Base-by-base conservation (phyloP, 2,329 filamentous ascomycete species). In the Byssochlamys sp. region DNA sequence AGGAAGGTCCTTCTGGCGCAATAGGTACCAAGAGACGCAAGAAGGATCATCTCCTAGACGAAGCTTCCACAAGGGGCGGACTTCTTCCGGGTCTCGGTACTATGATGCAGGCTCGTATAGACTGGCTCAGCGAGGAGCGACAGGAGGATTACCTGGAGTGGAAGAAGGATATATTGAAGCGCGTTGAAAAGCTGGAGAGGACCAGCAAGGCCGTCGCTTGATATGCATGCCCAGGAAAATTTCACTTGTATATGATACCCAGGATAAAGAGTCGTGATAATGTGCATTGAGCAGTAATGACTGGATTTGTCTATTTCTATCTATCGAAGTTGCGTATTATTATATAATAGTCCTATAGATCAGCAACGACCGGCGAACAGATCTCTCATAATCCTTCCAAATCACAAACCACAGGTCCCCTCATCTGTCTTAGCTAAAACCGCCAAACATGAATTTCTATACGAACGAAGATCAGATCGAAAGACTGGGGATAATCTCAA, bases 91-190 rank as follows among this genome's bases (percentile, higher is more conserved):
- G 77, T 11, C 63, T 80, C 27, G 75, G 75, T 3, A 80, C 77
- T 0, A 80, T 80, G 77, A 78, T 80, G 76, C 76, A 79, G 59
- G 72, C 76, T 63, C 69, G 72, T 3, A 66, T 79, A 11, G 76
- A 79, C 64, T 79, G 73, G 67, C 57, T 78, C 62, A 78, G 75
- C 62, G 73, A 76, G 26, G 72, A 78, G 35, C 72, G 71, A 3
- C 68, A 63, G 53, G 70, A 70, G 57, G 73, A 75, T n/a, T 79
- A 71, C 61, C 48, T 68, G 3, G 63, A 68, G 26, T 80, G 77
- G 77, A 77, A 75, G 65, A 69, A 69, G 14, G 67, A 68, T 51
- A 73, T 78, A 3, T 62, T 78, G 64, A 61, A 66, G 26, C 67
- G 69, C 54, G 71, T 78, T 54, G 65, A 67, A 54, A 62, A 65